Conservation (phyloP, 352 stramenopile genomes). For the Pythium coloratum region DNA sequence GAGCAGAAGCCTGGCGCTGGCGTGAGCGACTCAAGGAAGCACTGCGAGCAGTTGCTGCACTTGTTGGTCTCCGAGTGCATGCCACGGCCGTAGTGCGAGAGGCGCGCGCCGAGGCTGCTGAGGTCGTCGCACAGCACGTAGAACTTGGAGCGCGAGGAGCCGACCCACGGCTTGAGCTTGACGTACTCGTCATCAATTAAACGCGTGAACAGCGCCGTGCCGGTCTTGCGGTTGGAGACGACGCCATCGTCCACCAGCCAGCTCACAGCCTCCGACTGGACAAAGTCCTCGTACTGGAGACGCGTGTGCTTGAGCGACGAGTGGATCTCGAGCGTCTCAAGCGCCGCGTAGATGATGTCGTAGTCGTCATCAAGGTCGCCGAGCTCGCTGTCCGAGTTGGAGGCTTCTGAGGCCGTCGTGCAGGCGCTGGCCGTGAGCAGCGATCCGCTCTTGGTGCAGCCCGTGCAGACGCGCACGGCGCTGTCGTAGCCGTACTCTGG, state of each 20-base stretch:
- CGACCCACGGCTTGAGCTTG: constrained; percentile 55
- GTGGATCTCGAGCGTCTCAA: constrained; percentile 67
- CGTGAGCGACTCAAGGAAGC: constrained; percentile 66
- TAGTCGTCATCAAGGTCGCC: constrained; percentile 48
- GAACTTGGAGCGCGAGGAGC: constrained; percentile 55
- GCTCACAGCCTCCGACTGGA: constrained; percentile 82
- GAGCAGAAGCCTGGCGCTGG: constrained; percentile 75
- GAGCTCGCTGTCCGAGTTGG: constrained; percentile 52
- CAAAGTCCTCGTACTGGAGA: constrained; percentile 82
- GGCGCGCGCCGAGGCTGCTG: constrained; percentile 43
- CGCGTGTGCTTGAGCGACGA: constrained; percentile 72
- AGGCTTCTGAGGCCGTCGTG: constrained; percentile 36
- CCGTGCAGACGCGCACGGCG: constrained; percentile 73
- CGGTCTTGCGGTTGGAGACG: constrained; percentile 56
- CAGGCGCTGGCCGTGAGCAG: constrained; percentile 26
- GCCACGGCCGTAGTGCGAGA: constrained; percentile 61
- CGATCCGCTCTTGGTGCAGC: constrained; percentile 41
- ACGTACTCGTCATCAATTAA: constrained; percentile 76
- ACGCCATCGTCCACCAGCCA: constrained; percentile 76
- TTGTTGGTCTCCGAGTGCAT: constrained; percentile 82
- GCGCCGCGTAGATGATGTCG: constrained; percentile 54
- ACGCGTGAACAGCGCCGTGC: constrained; percentile 54
- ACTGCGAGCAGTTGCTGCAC: constrained; percentile 79
- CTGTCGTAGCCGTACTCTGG: constrained; percentile 67
- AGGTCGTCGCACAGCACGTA: constrained; percentile 74